phyloP scores from a whole-genome alignment of 768 basidiomycete species.

The Auricularia sp. region DNA sequence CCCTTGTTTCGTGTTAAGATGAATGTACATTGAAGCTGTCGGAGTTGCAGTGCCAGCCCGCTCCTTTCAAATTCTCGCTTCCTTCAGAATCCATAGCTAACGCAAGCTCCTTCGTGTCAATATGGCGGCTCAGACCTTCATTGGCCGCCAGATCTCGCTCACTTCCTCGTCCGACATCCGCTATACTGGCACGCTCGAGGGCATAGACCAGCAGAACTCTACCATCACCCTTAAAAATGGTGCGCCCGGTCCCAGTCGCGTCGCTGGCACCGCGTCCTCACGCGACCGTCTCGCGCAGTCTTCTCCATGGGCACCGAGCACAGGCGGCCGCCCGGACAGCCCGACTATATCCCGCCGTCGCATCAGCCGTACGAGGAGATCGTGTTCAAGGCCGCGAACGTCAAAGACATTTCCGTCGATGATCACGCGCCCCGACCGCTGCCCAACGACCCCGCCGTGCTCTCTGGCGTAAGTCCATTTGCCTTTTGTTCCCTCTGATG shows the following conservation, averaged over 20 bases:
- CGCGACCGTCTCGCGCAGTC: constrained; percentile 27
- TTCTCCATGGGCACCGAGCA: constrained; percentile 85
- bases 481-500: constrained; percentile 21
- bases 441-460: constrained; percentile 70
- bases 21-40: too few relatives aligned
- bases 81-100: too few relatives aligned
- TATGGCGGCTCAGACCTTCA: constrained; percentile 1
- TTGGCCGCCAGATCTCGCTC: constrained; percentile 50
- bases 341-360: constrained; percentile 74
- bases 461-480: constrained; percentile 46
- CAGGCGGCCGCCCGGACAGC: constrained; percentile 33
- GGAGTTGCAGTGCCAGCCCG: too few relatives aligned
- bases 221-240: constrained; percentile 86
- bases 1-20: constrained; percentile 18
- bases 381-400: constrained; percentile 83
- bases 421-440: constrained; percentile 33
- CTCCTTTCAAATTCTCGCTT: too few relatives aligned
- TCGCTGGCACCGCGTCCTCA: neutral
- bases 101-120: neutral
- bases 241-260: constrained; percentile 19
- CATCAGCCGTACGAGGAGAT: constrained; percentile 82
- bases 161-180: constrained; percentile 87
- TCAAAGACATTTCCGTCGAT: constrained; percentile 81
- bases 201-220: constrained; percentile 74
- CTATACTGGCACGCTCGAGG: constrained; percentile 78